Evolutionary conservation across 2,329 filamentous ascomycete genomes (phyloP).

Genomic region (Pseudopyricularia cyperi): DNA sequence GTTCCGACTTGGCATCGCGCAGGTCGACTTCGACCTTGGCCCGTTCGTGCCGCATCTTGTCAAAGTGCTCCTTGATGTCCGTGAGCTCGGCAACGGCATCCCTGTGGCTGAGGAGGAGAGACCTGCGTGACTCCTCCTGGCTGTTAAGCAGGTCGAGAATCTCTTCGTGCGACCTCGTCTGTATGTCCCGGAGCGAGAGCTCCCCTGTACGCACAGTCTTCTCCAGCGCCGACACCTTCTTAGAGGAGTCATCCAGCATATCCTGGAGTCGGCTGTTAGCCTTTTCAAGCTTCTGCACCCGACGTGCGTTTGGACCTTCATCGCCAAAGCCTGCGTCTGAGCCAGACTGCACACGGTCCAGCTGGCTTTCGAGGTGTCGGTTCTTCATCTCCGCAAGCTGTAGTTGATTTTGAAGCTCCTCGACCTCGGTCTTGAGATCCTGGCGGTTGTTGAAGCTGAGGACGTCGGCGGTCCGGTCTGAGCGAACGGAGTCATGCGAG

Average conservation of each 20-base stretch:
- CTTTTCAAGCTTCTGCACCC: constrained; percentile 83
- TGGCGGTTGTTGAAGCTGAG: constrained; percentile 75
- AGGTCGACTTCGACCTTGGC: constrained; percentile 73
- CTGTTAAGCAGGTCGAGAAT: constrained; percentile 84
- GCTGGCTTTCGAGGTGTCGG: constrained; percentile 76
- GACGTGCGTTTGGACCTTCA: constrained; percentile 41
- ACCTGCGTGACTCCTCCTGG: constrained; percentile 78
- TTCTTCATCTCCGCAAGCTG: constrained; percentile 95
- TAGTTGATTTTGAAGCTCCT: constrained; percentile 86
- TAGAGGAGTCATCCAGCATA: constrained; percentile 84
- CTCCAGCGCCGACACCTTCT: constrained; percentile 83
- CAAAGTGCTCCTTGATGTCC: constrained; percentile 76
- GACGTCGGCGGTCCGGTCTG: constrained; percentile 75
- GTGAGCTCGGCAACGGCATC: constrained; percentile 72
- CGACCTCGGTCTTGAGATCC: constrained; percentile 81
- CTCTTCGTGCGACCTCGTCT: constrained; percentile 88
- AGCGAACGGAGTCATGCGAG: constrained; percentile 62
- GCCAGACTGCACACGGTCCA: constrained; percentile 54
- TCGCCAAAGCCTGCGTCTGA: constrained; percentile 55
- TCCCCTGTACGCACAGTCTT: constrained; percentile 78
- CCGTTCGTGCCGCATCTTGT: constrained; percentile 73
- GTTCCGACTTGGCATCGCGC: constrained; percentile 69
- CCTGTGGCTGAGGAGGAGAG: constrained; percentile 73
- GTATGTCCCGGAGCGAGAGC: constrained; percentile 77
- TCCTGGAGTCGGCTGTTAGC: constrained; percentile 87